Conservation (phyloP, 1,139 yeast species). For the Taiozyma sp. region DNA sequence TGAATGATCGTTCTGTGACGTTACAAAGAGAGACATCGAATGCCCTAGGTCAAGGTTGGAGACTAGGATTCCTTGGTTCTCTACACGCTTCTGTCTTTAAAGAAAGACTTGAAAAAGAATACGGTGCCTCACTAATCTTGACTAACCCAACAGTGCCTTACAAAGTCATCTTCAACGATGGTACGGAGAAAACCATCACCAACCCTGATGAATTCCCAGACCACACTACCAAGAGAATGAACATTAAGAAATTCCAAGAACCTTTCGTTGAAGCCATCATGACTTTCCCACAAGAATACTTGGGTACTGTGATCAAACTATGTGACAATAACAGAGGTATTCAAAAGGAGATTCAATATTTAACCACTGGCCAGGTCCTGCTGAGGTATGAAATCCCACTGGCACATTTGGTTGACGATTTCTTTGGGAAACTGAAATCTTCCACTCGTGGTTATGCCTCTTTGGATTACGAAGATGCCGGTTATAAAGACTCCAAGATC, state of each 20-base stretch:
- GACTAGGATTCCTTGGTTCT: constrained; percentile 91
- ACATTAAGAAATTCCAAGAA: constrained; percentile 64
- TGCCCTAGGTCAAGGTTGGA: constrained; percentile 97
- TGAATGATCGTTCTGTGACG: constrained; percentile 89
- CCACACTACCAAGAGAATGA: constrained; percentile 33
- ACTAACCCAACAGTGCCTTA: constrained; percentile 98
- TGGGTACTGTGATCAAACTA: constrained; percentile 81
- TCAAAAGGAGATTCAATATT: constrained; percentile 74
- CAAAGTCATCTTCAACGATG: constrained; percentile 61
- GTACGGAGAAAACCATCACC: constrained; percentile 59
- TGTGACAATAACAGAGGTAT: constrained; percentile 84
- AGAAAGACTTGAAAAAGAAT: constrained; percentile 87
- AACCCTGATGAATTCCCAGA: constrained; percentile 95
- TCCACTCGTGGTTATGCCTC: constrained; percentile 91
- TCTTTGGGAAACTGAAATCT: constrained; percentile 90
- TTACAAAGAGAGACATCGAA: constrained; percentile 88
- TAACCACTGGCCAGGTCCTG: constrained; percentile 78
- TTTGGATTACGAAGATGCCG: constrained; percentile 90
- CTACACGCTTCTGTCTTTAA: constrained; percentile 93
- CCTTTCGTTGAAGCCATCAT: constrained; percentile 90
- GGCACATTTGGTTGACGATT: constrained; percentile 89
- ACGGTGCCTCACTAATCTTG: constrained; percentile 86
- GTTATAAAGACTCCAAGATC: constrained; percentile 74
- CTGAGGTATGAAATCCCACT: constrained; percentile 79
- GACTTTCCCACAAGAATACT: constrained; percentile 86